phyloP scores from a whole-genome alignment of 768 basidiomycete genomes.

The Galerina marginata region DNA sequence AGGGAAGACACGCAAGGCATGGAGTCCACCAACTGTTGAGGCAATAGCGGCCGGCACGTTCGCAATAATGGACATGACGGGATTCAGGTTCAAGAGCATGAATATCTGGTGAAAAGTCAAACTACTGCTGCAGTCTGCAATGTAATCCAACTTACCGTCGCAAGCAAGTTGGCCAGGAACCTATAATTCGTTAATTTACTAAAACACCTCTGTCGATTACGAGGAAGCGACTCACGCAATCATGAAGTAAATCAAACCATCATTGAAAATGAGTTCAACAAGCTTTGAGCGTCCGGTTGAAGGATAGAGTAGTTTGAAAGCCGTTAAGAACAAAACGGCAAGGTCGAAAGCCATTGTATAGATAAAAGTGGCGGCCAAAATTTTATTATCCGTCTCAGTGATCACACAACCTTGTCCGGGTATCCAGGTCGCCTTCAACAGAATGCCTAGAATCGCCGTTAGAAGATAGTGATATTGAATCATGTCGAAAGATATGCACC shows the following conservation, averaged over 20 bases:
- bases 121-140: not conserved
- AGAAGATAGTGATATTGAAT: not conserved
- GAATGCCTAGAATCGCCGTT: constrained; percentile 45
- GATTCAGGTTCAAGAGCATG: constrained; percentile 71
- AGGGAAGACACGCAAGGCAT: not conserved
- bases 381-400: constrained; percentile 57
- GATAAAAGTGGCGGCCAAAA: constrained; percentile 72
- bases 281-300: constrained; percentile 55
- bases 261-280: constrained; percentile 69
- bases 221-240: constrained; percentile 59
- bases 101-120: constrained; percentile 42
- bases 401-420: constrained; percentile 59
- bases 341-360: constrained; percentile 80
- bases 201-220: not conserved
- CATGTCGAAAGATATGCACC: constrained; percentile 41
- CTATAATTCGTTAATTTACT: constrained; percentile 34
- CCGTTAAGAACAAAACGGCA: constrained; percentile 62
- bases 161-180: constrained; percentile 70
- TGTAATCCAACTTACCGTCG: constrained; percentile 52
- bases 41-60: constrained; percentile 76
- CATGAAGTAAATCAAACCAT: constrained; percentile 74
- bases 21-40: constrained; percentile 54
- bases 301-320: constrained; percentile 60
- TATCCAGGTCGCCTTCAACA: constrained; percentile 64
- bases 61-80: constrained; percentile 76